Evolutionary conservation across 1,284 basidiomycete species (phyloP).

Genomic region (Dichomitus squalens): DNA sequence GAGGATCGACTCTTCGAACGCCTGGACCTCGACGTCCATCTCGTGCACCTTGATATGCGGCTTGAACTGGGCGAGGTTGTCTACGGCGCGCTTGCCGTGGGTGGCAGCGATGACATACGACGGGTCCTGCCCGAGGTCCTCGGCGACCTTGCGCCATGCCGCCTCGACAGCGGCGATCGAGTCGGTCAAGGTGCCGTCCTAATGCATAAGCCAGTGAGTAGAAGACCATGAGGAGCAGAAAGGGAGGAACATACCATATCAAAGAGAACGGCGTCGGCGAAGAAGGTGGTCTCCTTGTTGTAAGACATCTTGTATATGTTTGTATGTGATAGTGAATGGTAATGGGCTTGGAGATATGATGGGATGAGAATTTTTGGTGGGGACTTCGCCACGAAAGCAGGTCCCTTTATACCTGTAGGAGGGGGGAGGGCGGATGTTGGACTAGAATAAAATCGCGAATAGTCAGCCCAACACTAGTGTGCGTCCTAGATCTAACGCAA

Average conservation of each 20-base stretch:
- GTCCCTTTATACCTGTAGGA: background rate
- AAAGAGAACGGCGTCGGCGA: constrained; percentile 67
- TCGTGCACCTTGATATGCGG: too few species aligned
- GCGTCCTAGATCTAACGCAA: too few species aligned
- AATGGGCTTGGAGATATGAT: too few species aligned
- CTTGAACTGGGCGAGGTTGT: too few species aligned
- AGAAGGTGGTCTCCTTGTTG: constrained; percentile 38
- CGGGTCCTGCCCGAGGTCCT: constrained; percentile 68
- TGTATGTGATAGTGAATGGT: background rate
- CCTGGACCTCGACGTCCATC: too few species aligned
- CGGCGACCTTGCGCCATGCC: constrained; percentile 77
- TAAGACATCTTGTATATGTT: constrained; percentile 27
- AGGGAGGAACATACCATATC: constrained; percentile 59
- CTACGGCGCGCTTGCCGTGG: too few species aligned
- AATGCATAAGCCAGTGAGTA: constrained; percentile 30
- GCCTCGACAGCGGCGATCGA: constrained; percentile 79
- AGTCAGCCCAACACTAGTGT: too few species aligned
- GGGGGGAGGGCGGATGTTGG: background rate
- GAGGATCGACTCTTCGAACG: constrained; percentile 72
- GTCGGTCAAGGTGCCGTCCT: constrained; percentile 77
- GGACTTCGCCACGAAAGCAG: background rate
- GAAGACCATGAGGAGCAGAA: constrained; percentile 34
- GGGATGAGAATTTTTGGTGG: background rate
- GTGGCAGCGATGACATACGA: constrained; percentile 69
- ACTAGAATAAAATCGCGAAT: too few species aligned